These are phyloP conservation scores for Salvia miltiorrhiza DNA, from an alignment of 257 asterid genomes.

Conservation along the genomic window DNA sequence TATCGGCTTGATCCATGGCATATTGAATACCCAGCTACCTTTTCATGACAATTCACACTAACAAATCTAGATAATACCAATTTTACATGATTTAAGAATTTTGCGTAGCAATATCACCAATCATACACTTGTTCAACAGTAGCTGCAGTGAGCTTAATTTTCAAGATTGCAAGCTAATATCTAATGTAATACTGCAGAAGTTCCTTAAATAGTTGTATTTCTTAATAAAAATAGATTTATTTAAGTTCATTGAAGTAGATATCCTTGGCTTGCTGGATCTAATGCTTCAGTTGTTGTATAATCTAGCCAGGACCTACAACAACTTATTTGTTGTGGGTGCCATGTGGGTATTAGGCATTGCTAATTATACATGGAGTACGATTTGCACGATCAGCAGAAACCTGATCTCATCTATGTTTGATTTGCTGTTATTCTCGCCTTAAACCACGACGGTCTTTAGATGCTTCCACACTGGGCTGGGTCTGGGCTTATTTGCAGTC, in stretches of 20 bases:
- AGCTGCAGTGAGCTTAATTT: background rate
- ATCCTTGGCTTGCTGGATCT: background rate
- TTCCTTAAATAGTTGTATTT: background rate
- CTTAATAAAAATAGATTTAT: background rate
- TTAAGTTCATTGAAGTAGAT: background rate
- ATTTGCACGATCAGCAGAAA: background rate
- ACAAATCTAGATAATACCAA: background rate
- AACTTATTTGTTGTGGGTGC: background rate
- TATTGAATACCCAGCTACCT: background rate
- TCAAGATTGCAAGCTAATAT: background rate
- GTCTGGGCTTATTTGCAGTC: background rate
- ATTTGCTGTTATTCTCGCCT: background rate
- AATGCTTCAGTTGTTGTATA: background rate
- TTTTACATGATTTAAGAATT: background rate
- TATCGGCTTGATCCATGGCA: background rate
- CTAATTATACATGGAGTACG: background rate
- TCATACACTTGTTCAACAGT: background rate
- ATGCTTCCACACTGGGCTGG: background rate
- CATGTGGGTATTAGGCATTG: background rate
- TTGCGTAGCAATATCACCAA: background rate
- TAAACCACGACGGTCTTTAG: background rate
- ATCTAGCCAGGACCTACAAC: background rate
- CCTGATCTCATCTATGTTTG: background rate
- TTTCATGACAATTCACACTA: background rate
- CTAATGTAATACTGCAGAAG: background rate